Base-by-base conservation (phyloP, 2,329 filamentous ascomycete species). In the Hymenoscyphus linearis region DNA sequence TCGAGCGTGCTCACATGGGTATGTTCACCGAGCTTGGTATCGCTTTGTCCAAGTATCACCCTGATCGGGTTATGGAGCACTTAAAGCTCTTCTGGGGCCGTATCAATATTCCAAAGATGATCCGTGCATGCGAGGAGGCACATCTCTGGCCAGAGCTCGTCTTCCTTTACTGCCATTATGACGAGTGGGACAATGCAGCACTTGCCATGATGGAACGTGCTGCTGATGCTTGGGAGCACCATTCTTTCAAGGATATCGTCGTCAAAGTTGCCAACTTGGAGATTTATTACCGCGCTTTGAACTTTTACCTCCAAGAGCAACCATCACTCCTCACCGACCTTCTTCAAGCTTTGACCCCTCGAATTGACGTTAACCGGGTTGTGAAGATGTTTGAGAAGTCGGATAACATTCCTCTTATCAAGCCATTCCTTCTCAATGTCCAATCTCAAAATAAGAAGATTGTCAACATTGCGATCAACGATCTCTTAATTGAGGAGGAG, bases 301-400 rank as follows among this genome's bases (percentile, higher is more conserved):
- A 93, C 80, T 97, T 97, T 78, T 98, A 98, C 76, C 85, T 99
- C 47, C 91, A 98, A 78, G 91, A 99, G 77, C 95, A 99, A 75
- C 95, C 95, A 36, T 91, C 93, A 13, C 84, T 99, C 53, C 80
- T 99, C 66, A 99, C 95, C n/a, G 95, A 99, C 73, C 84, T 99
- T 35, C 84, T 99, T 60, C 93, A 97, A 74, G 90, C 85, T 12
- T 81, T 99, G 65, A 96, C 95, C n/a, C 77, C 93, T 54, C 89
- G 95, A 63, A 93, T 99, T 67, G 95, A 99, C 68, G 95, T 98
- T 72, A 98, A 97, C 80, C 91, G 96, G 64, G 95, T 99, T n/a
- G 95, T 99, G 64, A 91, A 92, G 76, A 96, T 99, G 85, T 99
- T 99, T 79, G 88, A 96, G 79, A 96, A 96, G 79, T 97, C 93